Conservation (phyloP, 1,139 yeast genomes). For the Sugiyamaella novakii region DNA sequence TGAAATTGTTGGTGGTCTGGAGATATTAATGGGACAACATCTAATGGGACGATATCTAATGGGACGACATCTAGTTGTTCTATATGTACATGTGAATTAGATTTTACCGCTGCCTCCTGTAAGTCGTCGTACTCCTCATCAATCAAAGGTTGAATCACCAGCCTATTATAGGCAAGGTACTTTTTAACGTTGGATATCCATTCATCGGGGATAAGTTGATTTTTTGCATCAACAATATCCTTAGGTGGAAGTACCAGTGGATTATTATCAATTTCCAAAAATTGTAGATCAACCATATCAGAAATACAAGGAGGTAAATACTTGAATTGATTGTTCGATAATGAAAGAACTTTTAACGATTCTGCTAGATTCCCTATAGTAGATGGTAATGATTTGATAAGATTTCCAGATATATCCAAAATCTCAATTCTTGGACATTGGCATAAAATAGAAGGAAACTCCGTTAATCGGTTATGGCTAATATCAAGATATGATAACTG, state of each 20-base stretch:
- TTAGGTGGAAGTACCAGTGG: slow-evolving; percentile 59
- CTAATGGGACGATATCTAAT: background rate
- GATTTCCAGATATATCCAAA: slow-evolving; percentile 67
- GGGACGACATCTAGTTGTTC: too few relatives aligned
- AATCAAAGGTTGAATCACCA: slow-evolving; percentile 23
- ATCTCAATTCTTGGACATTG: slow-evolving; percentile 56
- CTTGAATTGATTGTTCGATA: slow-evolving; percentile 62
- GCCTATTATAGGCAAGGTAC: slow-evolving; percentile 41
- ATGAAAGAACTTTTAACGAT: slow-evolving; percentile 53
- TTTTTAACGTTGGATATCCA: slow-evolving; percentile 58
- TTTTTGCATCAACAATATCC: slow-evolving; percentile 40
- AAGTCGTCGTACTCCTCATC: slow-evolving; percentile 6
- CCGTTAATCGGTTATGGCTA: slow-evolving; percentile 58
- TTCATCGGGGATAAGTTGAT: slow-evolving; percentile 38
- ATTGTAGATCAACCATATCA: slow-evolving; percentile 54
- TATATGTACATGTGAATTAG: background rate
- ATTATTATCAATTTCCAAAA: slow-evolving; percentile 71
- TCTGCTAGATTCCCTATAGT: slow-evolving; percentile 46
- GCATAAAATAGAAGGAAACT: slow-evolving; percentile 53
- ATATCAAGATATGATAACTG: slow-evolving; percentile 64
- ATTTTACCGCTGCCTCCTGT: background rate
- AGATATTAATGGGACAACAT: background rate
- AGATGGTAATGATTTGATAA: slow-evolving; percentile 49
- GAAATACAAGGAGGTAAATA: slow-evolving; percentile 60
- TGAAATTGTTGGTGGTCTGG: background rate